Evolutionary conservation across 2,329 filamentous ascomycete genomes (phyloP).

Genomic region (Hypocrella siamensis): DNA sequence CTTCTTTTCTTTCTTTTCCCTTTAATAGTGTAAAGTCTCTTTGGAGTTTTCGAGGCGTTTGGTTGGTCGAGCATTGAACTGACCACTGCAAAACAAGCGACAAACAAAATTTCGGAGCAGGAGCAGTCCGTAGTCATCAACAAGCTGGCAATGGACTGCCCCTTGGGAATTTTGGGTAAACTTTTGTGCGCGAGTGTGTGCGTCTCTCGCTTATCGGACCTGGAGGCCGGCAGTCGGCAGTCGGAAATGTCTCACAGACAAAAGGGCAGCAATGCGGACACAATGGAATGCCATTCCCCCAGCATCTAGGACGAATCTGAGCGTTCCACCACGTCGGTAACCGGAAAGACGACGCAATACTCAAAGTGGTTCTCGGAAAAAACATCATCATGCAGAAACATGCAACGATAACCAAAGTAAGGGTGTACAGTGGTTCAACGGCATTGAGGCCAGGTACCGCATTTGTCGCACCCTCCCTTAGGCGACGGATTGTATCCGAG

Average conservation of each 20-base stretch:
- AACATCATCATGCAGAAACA: constrained; percentile 1
- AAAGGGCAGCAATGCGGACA: not conserved
- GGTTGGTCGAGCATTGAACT: no score
- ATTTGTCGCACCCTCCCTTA: no score
- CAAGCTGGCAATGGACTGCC: no score
- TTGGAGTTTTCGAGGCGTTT: no score
- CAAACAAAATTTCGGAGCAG: no score
- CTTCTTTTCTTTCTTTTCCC: no score
- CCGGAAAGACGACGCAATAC: not conserved
- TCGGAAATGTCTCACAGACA: not conserved
- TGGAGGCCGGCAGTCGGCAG: not conserved
- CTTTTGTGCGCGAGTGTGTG: not conserved
- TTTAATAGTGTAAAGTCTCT: no score
- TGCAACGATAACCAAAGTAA: constrained; percentile 1
- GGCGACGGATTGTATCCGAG: no score
- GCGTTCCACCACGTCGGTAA: constrained; percentile 2
- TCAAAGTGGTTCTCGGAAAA: not conserved
- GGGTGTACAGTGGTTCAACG: constrained; percentile 4
- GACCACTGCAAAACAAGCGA: no score
- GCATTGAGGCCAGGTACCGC: no score
- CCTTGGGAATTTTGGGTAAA: not conserved
- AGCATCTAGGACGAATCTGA: not conserved
- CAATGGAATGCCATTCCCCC: not conserved
- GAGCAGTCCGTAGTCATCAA: no score
- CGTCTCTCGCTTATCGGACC: constrained; percentile 5